phyloP scores from a whole-genome alignment of 495 filamentous ascomycete species.

The Letharia lupina region DNA sequence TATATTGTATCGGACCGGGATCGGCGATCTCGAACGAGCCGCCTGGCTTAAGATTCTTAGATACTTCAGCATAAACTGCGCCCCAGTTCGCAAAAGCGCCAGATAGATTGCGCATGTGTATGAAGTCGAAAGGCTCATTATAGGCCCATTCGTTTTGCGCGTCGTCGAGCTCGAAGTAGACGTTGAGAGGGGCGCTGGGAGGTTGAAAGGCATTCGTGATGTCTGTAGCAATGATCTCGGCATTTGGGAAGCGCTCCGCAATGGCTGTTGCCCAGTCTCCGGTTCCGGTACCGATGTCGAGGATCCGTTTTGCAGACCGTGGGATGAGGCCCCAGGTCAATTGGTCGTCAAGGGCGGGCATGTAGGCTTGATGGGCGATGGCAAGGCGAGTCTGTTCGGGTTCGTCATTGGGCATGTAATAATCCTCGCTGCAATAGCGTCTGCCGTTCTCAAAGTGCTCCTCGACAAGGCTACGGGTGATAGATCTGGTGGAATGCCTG shows the following conservation, averaged over 20 bases:
- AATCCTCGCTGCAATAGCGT: constrained; percentile 55
- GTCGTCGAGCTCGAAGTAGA: constrained; percentile 64
- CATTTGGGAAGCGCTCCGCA: constrained; percentile 52
- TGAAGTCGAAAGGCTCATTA: constrained; percentile 52
- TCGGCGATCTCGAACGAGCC: constrained; percentile 56
- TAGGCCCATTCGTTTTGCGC: constrained; percentile 51
- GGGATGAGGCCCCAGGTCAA: constrained; percentile 52
- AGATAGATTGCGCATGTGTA: constrained; percentile 55
- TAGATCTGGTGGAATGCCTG: constrained; percentile 51
- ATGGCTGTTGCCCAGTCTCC: constrained; percentile 72
- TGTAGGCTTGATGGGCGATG: constrained; percentile 57
- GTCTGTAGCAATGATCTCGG: constrained; percentile 60
- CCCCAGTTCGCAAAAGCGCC: constrained; percentile 56
- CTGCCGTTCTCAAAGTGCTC: constrained; percentile 56
- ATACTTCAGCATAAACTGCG: constrained; percentile 51
- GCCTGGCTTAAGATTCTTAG: constrained; percentile 50
- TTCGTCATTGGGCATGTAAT: constrained; percentile 72
- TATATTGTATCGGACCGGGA: constrained; percentile 32
- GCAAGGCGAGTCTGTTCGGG: constrained; percentile 62
- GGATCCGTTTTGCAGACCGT: constrained; percentile 44
- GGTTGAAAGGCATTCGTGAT: constrained; percentile 37
- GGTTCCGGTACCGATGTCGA: constrained; percentile 62
- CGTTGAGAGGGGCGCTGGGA: constrained; percentile 45
- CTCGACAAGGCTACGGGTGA: constrained; percentile 48
- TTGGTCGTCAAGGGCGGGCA: constrained; percentile 50